These are phyloP conservation scores for Pichia californica DNA, from an alignment of 805 yeast genomes.

Conservation along the genomic window DNA sequence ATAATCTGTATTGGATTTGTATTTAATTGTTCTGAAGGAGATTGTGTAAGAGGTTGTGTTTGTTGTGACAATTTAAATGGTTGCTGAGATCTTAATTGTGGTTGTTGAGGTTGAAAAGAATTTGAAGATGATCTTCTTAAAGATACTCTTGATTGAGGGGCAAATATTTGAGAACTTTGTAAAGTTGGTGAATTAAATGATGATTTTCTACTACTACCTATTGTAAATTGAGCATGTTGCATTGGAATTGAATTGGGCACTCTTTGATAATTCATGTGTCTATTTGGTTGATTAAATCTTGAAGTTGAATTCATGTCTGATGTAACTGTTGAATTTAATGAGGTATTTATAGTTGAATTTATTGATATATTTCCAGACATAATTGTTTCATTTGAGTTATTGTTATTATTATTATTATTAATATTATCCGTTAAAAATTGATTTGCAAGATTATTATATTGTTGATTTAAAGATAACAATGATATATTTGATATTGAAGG, in stretches of 20 bases:
- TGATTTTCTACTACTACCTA: slow-evolving; percentile 10
- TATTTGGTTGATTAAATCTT: not conserved
- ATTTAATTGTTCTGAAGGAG: too few relatives aligned
- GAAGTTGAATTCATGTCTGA: not conserved
- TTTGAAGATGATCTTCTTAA: slow-evolving; percentile 9
- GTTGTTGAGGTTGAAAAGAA: slow-evolving; percentile 2
- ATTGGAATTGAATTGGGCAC: slow-evolving; percentile 1
- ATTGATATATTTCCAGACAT: too few relatives aligned
- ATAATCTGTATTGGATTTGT: too few relatives aligned
- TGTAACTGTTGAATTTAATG: not conserved
- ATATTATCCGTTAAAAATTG: not conserved
- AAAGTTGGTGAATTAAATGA: slow-evolving; percentile 13
- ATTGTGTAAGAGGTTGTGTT: too few relatives aligned
- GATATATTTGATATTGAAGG: slow-evolving; percentile 33
- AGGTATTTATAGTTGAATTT: too few relatives aligned
- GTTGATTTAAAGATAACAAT: slow-evolving; percentile 29
- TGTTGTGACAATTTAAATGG: too few relatives aligned
- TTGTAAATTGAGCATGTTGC: slow-evolving; percentile 5
- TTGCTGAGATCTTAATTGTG: slow-evolving; percentile 1
- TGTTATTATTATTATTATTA: not conserved
- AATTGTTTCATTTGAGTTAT: not conserved
- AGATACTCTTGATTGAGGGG: slow-evolving; percentile 1
- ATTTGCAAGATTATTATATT: slow-evolving; percentile 4
- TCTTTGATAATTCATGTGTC: slow-evolving; percentile 4
- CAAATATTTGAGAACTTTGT: slow-evolving; percentile 2